Evolutionary conservation across 139 green algal genomes (phyloP).

Genomic region (Micractinium sp.): DNA sequence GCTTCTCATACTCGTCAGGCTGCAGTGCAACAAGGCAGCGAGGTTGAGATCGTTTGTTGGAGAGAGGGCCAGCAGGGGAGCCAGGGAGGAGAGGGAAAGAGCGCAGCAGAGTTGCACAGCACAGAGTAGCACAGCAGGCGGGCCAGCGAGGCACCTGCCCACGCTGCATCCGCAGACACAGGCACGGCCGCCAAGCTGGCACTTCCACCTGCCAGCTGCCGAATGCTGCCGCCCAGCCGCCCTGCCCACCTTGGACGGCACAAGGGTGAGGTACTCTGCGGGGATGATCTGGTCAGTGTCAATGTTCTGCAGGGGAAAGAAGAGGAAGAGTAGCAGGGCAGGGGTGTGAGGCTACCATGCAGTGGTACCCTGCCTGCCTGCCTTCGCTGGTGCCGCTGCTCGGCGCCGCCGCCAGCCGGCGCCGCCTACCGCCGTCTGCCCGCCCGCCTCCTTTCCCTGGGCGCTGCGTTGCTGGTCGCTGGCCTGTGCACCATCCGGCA

Average conservation of each 20-base stretch:
- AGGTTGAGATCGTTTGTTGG: background rate
- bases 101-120: background rate
- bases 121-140: too few relatives aligned
- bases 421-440: background rate
- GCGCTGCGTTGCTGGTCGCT: background rate
- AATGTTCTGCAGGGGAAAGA: constrained; percentile 85
- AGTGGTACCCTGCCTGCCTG: background rate
- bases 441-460: background rate
- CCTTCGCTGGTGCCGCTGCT: background rate
- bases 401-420: background rate
- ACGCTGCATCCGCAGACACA: too few relatives aligned
- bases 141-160: too few relatives aligned
- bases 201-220: too few relatives aligned
- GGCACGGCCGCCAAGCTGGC: too few relatives aligned
- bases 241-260: constrained; percentile 85
- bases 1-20: constrained; percentile 92
- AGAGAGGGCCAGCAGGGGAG: background rate
- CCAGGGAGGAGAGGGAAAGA: too few relatives aligned
- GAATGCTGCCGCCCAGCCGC: too few relatives aligned
- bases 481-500: background rate
- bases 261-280: constrained; percentile 94
- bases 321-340: background rate
- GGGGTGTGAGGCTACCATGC: background rate
- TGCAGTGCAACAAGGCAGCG: constrained; percentile 43
- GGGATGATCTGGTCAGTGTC: constrained; percentile 98